A percentile compares a stretch with the other conserved stretches of the same genome.
Conservation (phyloP, 805 yeast species). For the Cyberlindnera americana region DNA sequence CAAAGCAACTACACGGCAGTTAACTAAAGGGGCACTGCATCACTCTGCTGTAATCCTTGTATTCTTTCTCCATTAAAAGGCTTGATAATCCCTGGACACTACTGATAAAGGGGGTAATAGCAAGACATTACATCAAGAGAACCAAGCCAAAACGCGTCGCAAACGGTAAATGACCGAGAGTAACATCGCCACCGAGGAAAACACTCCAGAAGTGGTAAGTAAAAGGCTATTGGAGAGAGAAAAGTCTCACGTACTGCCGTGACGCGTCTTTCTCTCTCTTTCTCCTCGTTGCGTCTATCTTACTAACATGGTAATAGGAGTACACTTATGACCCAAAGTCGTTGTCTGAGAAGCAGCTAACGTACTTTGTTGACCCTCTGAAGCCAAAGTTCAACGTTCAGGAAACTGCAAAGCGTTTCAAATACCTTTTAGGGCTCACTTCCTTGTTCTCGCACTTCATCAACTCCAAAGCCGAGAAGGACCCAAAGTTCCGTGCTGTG, state of each 20-base stretch:
- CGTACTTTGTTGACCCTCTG: slow-evolving; percentile 34
- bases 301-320: slow-evolving; percentile 4
- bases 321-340: slow-evolving; percentile 6
- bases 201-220: slow-evolving; percentile 11
- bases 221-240: too few relatives aligned
- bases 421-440: slow-evolving; percentile 62
- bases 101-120: too few relatives aligned
- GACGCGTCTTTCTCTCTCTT: too few relatives aligned
- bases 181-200: slow-evolving; percentile 1
- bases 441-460: slow-evolving; percentile 67
- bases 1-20: not conserved
- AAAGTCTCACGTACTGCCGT: too few relatives aligned
- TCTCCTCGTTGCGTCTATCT: not conserved
- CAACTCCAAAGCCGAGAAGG: slow-evolving; percentile 58
- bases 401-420: slow-evolving; percentile 63
- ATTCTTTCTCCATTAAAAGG: too few relatives aligned
- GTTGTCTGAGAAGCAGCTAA: slow-evolving; percentile 17
- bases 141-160: not conserved
- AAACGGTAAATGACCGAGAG: slow-evolving; percentile 1
- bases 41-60: too few relatives aligned
- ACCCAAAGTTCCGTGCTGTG: slow-evolving; percentile 52
- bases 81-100: too few relatives aligned
- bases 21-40: too few relatives aligned
- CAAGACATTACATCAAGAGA: too few relatives aligned
- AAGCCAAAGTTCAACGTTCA: slow-evolving; percentile 45